Evolutionary conservation across 2,329 filamentous ascomycete species (phyloP).

Genomic region (Teratosphaeria viscida): DNA sequence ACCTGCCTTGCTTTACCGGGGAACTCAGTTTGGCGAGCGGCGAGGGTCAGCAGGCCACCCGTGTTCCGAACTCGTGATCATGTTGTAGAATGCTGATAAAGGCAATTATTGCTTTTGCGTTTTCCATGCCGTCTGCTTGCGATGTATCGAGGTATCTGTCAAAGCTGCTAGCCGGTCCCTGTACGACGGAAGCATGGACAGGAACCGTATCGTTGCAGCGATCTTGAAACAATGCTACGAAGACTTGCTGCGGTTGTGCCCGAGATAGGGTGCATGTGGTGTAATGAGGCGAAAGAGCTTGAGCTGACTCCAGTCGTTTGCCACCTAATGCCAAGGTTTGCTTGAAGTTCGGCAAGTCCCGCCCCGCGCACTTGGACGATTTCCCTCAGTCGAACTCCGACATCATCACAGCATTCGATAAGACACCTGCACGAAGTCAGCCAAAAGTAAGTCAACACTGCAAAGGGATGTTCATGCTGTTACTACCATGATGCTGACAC

Average conservation of each 20-base stretch:
- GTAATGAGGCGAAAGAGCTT: neutral
- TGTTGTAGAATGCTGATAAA: neutral
- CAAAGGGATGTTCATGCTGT: too few species aligned
- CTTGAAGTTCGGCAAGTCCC: neutral
- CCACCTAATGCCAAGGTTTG: neutral
- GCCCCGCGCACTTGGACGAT: neutral
- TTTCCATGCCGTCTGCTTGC: neutral
- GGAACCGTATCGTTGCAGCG: neutral
- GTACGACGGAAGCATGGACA: neutral
- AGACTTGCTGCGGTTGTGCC: neutral
- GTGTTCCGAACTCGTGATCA: neutral
- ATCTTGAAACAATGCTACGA: neutral
- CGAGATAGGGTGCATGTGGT: neutral
- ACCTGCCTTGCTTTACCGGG: neutral
- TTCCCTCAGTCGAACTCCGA: neutral
- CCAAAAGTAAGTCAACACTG: constrained; percentile 14
- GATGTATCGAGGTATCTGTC: neutral
- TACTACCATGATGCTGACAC: constrained; percentile 13
- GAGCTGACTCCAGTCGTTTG: neutral
- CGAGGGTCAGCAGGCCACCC: neutral
- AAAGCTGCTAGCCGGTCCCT: neutral
- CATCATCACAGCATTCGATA: neutral
- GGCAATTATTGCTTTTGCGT: neutral
- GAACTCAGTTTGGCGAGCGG: too few species aligned
- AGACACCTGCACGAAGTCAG: constrained; percentile 10